phyloP scores from a whole-genome alignment of 2,329 filamentous ascomycete species.

The Trichophyton benhamiae region DNA sequence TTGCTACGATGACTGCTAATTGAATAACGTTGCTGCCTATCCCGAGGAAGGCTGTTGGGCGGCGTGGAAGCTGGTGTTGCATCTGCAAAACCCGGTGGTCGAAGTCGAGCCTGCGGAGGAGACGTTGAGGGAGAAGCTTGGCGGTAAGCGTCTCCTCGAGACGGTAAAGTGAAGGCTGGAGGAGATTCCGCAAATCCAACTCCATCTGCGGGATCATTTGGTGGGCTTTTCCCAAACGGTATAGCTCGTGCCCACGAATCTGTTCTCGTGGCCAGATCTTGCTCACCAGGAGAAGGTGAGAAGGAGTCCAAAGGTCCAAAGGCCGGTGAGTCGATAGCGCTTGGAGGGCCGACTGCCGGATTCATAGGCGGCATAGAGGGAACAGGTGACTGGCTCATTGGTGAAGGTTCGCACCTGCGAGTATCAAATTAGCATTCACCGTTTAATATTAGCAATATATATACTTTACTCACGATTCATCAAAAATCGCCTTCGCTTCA shows the following conservation, averaged over 20 bases:
- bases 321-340: conserved; percentile 26
- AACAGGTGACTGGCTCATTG: not conserved
- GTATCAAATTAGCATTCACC: not conserved
- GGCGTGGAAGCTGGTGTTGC: conserved; percentile 26
- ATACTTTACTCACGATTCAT: conserved; percentile 25
- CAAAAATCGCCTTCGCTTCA: conserved; percentile 19
- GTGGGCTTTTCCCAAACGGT: conserved; percentile 36
- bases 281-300: conserved; percentile 19
- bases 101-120: conserved; percentile 27
- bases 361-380: not conserved
- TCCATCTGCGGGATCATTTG: conserved; percentile 26
- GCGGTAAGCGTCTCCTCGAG: conserved; percentile 29
- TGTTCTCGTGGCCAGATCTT: conserved; percentile 27
- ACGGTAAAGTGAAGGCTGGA: conserved; percentile 27
- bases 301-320: conserved; percentile 28
- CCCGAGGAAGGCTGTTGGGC: conserved; percentile 27
- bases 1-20: conserved; percentile 23
- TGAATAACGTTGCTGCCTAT: conserved; percentile 29
- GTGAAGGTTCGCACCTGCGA: not conserved
- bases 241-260: conserved; percentile 35
- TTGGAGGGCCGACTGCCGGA: conserved; percentile 14
- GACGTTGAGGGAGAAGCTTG: conserved; percentile 32
- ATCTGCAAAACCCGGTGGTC: conserved; percentile 33
- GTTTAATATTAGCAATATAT: not conserved
- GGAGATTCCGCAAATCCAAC: conserved; percentile 28